Evolutionary conservation across 331 rosid genomes (phyloP), one percentile per base, ranked within the genome.

Genomic region (Quercus phellos): DNA sequence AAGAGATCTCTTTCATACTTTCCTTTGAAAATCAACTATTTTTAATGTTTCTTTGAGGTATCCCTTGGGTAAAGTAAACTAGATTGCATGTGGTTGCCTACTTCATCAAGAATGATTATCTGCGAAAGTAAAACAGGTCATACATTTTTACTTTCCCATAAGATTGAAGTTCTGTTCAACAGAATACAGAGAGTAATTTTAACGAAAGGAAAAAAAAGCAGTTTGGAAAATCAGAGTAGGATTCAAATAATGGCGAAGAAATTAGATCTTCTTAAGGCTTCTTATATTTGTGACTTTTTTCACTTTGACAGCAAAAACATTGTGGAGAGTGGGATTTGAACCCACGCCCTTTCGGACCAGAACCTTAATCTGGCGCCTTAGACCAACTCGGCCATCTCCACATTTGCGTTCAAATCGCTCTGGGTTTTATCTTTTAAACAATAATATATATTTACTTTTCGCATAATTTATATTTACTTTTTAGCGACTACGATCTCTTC

Each of bases 361-460:
- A 91, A 95, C 97, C 97, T 95, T 90, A 95, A 92, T 87, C 96
- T 91, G 96, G 93, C 94, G 88, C 97, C 99, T 94, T 92, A 92
- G 97, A 92, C 97, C 97, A 92, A 94, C 97, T 94, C 97, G 95
- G 96, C 95, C 93, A 92, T 84, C 86, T 92, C 96, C 80, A 89
- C 90, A 0, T 2, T 63, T 63, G 51, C 87, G 90, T 38, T 8
- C 3, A 38, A 8, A 8, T 8, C 90, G 83, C 90, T 84, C 16
- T 10, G 53, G 53, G 4, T 11, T 10, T 43, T 12, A 2, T 2
- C 0, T 46, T 46, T 46, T 12, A 38, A 38, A 38, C 46, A 2
- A 38, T 38, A 8, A 38, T 8, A 0, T 8, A 8, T 8, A 38
- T 38, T 38, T 38, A 38, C 43, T 7, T 38, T 1, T 38, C 2